Base-by-base conservation (phyloP, 495 filamentous ascomycete species). In the Penicillium parvum region DNA sequence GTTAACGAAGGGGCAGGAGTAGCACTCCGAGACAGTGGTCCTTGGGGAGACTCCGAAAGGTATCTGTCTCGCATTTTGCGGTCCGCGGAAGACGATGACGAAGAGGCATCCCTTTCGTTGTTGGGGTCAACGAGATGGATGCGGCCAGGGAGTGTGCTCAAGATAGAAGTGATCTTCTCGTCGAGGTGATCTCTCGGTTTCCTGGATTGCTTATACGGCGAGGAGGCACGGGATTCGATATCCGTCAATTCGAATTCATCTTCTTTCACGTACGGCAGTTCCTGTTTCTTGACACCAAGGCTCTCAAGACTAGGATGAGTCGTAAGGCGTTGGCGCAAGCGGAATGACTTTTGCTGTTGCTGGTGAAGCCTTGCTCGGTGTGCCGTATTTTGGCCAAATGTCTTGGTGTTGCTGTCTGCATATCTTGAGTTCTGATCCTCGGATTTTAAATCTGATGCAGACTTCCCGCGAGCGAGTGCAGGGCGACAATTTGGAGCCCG, bases 81-180 rank as follows among this genome's bases (percentile, higher is more conserved):
- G n/a, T 68, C 65, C 34, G 65, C 14, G n/a, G 68, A 69, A 10
- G 69, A 66, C 0, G 57, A 57, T 3, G 61, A 61, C 3, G 68
- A 67, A 0, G 56, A 50, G 18, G 52, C 54, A 43, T 71, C 57
- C 1, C 36, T 43, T 29, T 61, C 65, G 16, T 57, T 42, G 29
- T 68, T 61, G 25, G 56, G 57, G 4, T 63, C 61, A 32, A 64
- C 57, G 8, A 96, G 75, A 32, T 81, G 82, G 47, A 98, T 94
- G 26, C 78, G 79, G 12, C 85, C 81, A 23, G 90, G 88, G 21
- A 98, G 81, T 7, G 75, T 81, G 32, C 83, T 80, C 7, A 98
- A 74, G 34, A 98, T 86, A 14, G 85, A 82, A 58, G 78, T 85
- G 33, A 98, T 90, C 47, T 90, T 88, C 38, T 85, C 79, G 53